A percentile compares a stretch with the other conserved stretches of the same genome.
Evolutionary conservation across 2,329 filamentous ascomycete genomes (phyloP).

Genomic region (Apiospora arundinis): DNA sequence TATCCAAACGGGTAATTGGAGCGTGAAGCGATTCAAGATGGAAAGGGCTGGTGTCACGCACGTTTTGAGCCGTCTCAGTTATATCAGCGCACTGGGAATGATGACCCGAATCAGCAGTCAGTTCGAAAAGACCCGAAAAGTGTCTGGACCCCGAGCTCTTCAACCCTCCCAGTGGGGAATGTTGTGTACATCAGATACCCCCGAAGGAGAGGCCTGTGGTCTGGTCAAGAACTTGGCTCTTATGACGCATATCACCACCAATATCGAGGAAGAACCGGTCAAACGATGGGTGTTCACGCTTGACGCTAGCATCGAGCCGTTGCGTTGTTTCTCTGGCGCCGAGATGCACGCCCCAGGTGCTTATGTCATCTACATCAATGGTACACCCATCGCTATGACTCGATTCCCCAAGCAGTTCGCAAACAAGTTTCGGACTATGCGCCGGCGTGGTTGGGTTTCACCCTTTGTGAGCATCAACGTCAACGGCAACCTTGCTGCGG

Average conservation of each 20-base stretch:
- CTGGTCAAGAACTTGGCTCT: conserved; percentile 96
- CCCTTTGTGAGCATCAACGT: conserved; percentile 97
- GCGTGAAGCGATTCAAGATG: conserved; percentile 97
- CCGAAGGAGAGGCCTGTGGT: conserved; percentile 97
- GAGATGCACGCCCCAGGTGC: conserved; percentile 86
- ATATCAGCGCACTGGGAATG: conserved; percentile 97
- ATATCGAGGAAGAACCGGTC: conserved; percentile 91
- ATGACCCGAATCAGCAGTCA: conserved; percentile 99
- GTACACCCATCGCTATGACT: conserved; percentile 89
- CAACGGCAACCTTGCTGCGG: conserved; percentile 88
- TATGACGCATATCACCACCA: conserved; percentile 99
- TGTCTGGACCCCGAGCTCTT: conserved; percentile 91
- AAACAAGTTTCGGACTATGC: conserved; percentile 81
- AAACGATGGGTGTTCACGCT: conserved; percentile 85
- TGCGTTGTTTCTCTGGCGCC: conserved; percentile 73
- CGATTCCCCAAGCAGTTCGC: conserved; percentile 86
- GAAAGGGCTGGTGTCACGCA: conserved; percentile 96
- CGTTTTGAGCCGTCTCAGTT: conserved; percentile 92
- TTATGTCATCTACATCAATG: conserved; percentile 94
- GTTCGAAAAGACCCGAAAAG: conserved; percentile 98
- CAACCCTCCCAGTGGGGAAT: conserved; percentile 99
- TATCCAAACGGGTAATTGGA: conserved; percentile 98
- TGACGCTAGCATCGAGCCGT: conserved; percentile 80
- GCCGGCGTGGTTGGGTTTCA: conserved; percentile 89
- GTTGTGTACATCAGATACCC: conserved; percentile 96